Evolutionary conservation across 2,329 filamentous ascomycete genomes (phyloP), one percentile per base, ranked within the genome.

Genomic region (Colletotrichum tabaci): DNA sequence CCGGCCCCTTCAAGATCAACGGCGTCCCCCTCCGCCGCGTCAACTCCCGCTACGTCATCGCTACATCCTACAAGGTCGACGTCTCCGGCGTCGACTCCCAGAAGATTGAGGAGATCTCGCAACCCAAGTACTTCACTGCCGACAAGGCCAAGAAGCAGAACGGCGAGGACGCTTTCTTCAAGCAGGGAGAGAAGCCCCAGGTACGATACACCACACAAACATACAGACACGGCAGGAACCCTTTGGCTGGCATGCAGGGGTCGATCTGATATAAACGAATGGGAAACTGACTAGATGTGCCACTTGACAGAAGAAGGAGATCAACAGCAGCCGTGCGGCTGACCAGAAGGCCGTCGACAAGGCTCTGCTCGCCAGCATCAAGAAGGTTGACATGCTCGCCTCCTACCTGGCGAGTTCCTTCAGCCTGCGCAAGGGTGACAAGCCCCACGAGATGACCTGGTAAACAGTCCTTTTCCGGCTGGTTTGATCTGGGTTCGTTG

Each of bases 1-100:
- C 96, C 84, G 96, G 96, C 82, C 96, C 96, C 84, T 99, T 98
- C 94, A 99, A 98, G 93, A 93, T 99, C 89, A 99, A 99, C 90
- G 96, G 96, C 87, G 96, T 99, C 78, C 96, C 96, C 80, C 93
- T 99, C 83, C 93, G 96, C 88, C 92, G 94, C 85, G 94, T 97
- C 84, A 97, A 97, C 89, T 89, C 94, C 84, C 92, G 94, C 87
- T 97, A 96, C 87, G 94, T 97, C 84, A 97, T 97, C 84, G 94
- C 94, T 83, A 97, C 94, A 82, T 94, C 92, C 81, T 91, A 92
- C 84, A 94, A 92, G 87, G 90, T 97, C 82, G 92, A 96, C 84
- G 86, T 99, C 82, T 88, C 89, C 77, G 94, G 94, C 82, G 87
- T 99, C 80, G 96, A 98, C 87, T 81, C 93, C 82, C 92, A 93